Base-by-base conservation (phyloP, 768 basidiomycete species). In the Strobilomyces dryophilus region DNA sequence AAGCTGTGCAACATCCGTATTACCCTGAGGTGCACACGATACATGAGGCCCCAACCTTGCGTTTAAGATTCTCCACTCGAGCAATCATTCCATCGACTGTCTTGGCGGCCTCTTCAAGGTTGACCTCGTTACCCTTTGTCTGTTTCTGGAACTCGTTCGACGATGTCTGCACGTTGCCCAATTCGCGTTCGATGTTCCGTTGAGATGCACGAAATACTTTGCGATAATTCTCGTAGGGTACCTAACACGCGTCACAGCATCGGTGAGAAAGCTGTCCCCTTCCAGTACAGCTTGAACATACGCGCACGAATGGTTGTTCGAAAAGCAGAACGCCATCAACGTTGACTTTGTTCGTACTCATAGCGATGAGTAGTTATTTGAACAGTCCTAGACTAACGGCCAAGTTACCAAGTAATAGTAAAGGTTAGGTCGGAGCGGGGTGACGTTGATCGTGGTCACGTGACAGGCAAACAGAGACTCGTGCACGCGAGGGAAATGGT, bases 191-290 rank as follows among this genome's bases (percentile, higher is more conserved):
- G 50, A 92, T 83, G 56, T 84, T 78, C 71, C 83, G 84, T 66
- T 92, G 90, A 1, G 86, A 84, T 17, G 84, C 79, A 32, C 92
- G 83, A 65, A 95, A 94, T n/a, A 86, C 78, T 71, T 88, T 90
- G 61, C 89, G 84, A 63, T 92, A 89, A 60, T 88, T 88, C 73
- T 95, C 92, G 70, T 87, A 90, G 11, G 92, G 92, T 12, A 92
- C 89, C 92, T 95, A 58, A 36, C 29, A 44, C 39, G 44, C 32
- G 46, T 49, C 24, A 24, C 24, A 24, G 24, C 24, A 41, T 41
- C n/a, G 11, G 49, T 67, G 54, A 63, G 53, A 44, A 21, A 29
- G 45, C 44, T 35, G 21, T 20, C 26, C 47, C 44, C 26, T 29
- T n/a, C 11, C 20, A 20, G 41, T 34, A 51, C 36, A 44, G 52